Conservation (phyloP, 202 grass and related monocot genomes). For the Dendrocalamus latiflorus region DNA sequence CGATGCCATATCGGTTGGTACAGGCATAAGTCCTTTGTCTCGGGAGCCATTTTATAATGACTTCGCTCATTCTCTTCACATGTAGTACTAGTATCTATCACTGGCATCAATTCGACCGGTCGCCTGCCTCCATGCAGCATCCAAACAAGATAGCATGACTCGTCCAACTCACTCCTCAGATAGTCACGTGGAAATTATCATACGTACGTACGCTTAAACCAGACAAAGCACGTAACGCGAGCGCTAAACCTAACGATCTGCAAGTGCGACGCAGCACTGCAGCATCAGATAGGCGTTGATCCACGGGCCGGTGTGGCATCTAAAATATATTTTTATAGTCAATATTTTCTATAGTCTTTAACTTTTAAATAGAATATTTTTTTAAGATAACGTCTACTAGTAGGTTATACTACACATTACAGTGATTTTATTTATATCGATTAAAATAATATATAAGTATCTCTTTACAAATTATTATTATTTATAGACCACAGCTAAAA, state of each 20-base stretch:
- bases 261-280: neutral
- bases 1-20: neutral
- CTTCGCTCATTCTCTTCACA: neutral
- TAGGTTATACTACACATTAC: too few species aligned
- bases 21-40: neutral
- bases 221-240: conserved; percentile 19
- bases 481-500: too few species aligned
- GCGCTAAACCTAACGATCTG: neutral
- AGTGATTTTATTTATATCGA: too few species aligned
- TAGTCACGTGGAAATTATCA: neutral
- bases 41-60: neutral
- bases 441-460: too few species aligned
- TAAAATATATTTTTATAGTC: too few species aligned
- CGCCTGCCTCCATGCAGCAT: neutral
- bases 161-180: neutral
- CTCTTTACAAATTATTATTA: too few species aligned
- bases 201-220: neutral
- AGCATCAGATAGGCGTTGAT: conserved; percentile 4
- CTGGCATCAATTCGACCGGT: neutral
- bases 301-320: neutral
- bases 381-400: accelerated
- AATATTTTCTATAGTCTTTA: too few species aligned
- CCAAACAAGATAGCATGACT: neutral
- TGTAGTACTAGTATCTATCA: neutral
- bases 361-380: too few species aligned